Conservation (phyloP, 2,329 filamentous ascomycete species). For the Alternaria brassicicola region DNA sequence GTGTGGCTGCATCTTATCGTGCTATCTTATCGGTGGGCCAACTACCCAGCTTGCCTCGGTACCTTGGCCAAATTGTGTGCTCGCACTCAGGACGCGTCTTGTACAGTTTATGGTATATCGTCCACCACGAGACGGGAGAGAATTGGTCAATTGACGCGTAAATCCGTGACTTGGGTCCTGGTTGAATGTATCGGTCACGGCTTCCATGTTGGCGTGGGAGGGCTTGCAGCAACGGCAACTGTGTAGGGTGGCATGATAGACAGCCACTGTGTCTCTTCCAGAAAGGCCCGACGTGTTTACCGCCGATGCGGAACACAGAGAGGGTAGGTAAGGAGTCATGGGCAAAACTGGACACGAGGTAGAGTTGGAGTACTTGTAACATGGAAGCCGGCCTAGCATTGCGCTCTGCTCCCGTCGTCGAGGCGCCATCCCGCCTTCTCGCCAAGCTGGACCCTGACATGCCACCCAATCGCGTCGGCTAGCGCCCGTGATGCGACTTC, state of each 20-base stretch:
- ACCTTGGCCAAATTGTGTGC: background rate
- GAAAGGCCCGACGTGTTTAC: background rate
- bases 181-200: background rate
- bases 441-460: slow-evolving; percentile 23
- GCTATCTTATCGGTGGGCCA: background rate
- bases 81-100: background rate
- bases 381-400: background rate
- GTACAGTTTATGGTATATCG: background rate
- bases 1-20: slow-evolving; percentile 10
- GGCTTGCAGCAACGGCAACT: background rate
- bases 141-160: background rate
- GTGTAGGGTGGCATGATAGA: background rate
- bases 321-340: background rate
- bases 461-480: slow-evolving; percentile 26
- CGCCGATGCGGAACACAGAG: background rate
- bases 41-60: background rate
- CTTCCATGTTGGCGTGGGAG: background rate
- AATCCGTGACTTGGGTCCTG: background rate
- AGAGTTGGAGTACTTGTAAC: background rate
- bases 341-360: background rate
- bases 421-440: slow-evolving; percentile 5
- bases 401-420: background rate
- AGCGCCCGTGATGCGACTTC: slow-evolving; percentile 19
- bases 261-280: background rate
- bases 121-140: background rate